Evolutionary conservation across 169 alveolate species (phyloP).

Genomic region (Cryptosporidium bovis): DNA sequence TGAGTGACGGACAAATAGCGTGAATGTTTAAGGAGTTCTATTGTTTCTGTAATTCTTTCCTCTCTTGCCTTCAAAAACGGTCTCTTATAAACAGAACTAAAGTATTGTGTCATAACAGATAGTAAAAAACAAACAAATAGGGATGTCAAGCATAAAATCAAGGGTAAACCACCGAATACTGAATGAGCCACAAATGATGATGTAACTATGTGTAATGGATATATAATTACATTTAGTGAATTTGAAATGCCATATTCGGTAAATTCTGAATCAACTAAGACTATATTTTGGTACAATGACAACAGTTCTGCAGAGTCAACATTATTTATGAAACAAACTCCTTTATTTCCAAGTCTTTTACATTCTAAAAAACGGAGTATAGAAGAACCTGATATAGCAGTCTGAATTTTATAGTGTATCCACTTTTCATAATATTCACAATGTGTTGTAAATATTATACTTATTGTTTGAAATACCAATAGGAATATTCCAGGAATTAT

Average conservation of each 20-base stretch:
- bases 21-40: constrained; percentile 52
- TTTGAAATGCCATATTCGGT: constrained; percentile 51
- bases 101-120: constrained; percentile 19
- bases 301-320: constrained; percentile 21
- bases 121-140: constrained; percentile 29
- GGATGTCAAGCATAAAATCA: constrained; percentile 10
- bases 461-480: constrained; percentile 15
- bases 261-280: constrained; percentile 51
- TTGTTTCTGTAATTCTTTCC: constrained; percentile 51
- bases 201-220: constrained; percentile 36
- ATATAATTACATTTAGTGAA: constrained; percentile 23
- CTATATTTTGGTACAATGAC: constrained; percentile 43
- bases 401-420: constrained; percentile 52
- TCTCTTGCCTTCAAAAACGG: constrained; percentile 70
- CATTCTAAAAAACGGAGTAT: constrained; percentile 42
- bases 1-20: constrained; percentile 48
- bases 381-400: constrained; percentile 71
- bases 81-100: constrained; percentile 46
- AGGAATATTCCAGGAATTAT: constrained; percentile 10
- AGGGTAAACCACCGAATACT: constrained; percentile 50
- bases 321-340: not conserved
- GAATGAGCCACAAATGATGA: constrained; percentile 63
- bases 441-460: constrained; percentile 48
- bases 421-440: constrained; percentile 53
- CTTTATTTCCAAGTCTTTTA: constrained; percentile 35